phyloP scores from a whole-genome alignment of 805 yeast species.

The Lipomyces yamanashiensis region DNA sequence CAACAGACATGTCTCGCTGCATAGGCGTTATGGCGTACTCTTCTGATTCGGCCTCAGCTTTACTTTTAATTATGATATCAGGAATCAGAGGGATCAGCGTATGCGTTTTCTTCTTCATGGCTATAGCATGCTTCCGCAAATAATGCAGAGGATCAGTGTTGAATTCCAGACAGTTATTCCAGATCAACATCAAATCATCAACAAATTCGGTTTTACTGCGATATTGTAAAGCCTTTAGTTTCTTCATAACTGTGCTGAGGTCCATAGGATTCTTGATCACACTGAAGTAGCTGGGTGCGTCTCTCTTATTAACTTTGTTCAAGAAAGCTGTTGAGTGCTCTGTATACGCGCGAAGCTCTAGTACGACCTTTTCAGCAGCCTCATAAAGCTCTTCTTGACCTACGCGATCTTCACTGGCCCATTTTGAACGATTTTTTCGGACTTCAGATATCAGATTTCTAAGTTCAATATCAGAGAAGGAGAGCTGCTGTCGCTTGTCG shows the following conservation, averaged over 20 bases:
- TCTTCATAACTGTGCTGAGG: slow-evolving; percentile 88
- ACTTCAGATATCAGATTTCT: slow-evolving; percentile 88
- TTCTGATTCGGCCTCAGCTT: slow-evolving; percentile 50
- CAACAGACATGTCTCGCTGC: slow-evolving; percentile 33
- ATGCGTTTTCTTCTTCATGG: slow-evolving; percentile 90
- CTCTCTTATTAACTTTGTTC: slow-evolving; percentile 94
- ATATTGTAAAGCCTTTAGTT: slow-evolving; percentile 80
- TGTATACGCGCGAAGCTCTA: slow-evolving; percentile 86
- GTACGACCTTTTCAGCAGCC: slow-evolving; percentile 93
- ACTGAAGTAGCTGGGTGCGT: slow-evolving; percentile 94
- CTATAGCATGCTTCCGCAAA: slow-evolving; percentile 86
- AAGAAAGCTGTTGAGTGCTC: slow-evolving; percentile 96
- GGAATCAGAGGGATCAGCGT: slow-evolving; percentile 84
- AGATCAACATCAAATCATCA: slow-evolving; percentile 91
- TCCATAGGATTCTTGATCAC: slow-evolving; percentile 96
- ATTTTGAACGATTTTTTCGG: slow-evolving; percentile 90
- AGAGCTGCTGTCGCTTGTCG: slow-evolving; percentile 71
- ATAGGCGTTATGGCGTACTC: slow-evolving; percentile 42
- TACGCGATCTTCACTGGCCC: slow-evolving; percentile 83
- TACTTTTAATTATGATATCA: slow-evolving; percentile 72
- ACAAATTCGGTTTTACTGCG: slow-evolving; percentile 85
- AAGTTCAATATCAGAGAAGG: slow-evolving; percentile 78
- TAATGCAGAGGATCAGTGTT: slow-evolving; percentile 95
- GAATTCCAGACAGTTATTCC: slow-evolving; percentile 92
- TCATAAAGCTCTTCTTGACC: slow-evolving; percentile 98